Evolutionary conservation across 768 basidiomycete species (phyloP), one percentile per base, ranked within the genome.

Genomic region (Pholiota microspora): DNA sequence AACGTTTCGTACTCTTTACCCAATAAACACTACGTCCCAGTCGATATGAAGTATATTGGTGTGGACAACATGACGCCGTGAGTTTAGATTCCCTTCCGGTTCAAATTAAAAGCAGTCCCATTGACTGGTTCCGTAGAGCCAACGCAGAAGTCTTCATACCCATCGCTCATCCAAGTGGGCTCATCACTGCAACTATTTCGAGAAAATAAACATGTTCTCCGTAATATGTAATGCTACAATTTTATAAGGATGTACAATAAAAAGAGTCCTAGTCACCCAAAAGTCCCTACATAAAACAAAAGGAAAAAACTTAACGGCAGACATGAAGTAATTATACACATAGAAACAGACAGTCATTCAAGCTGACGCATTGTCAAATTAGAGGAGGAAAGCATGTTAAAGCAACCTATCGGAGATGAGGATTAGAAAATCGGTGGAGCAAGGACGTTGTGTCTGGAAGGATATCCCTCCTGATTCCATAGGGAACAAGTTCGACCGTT

Each of bases 1-100:
- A 70, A 69, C 2, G 87, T 91, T 28, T 77, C 78, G 12, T 97
- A 96, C 71, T 69, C 73, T 38, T 77, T 97, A 2, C 95, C 96
- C 1, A 98, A 98, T 77, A 92, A 94, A 72, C 95, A 97, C 66
- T 98, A 96, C 69, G 82, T 97, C 61, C 89, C 91, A 0, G 91
- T 94, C 45, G 84, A 91, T 68, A 88, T 93, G 85, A 71, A 70
- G 50, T 91, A 90, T 56, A 71, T 88, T 40, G 83, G 82, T 2
- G 66, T 88, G 7, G 88, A 90, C 61, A 92, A 92, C 64, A 59
- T 79, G 34, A 83, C 82, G 2, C 84, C 85, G 85, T 88, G 65
- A 72, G 69, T 69, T 27, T 15, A 15, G 23, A 16, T 45, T n/a
- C 16, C 18, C 8, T 34, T 16, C 36, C 3, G 2, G 0, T 28